These are phyloP conservation scores for Saturnispora serradocipensis DNA, from an alignment of 805 yeast species.

Conservation along the genomic window DNA sequence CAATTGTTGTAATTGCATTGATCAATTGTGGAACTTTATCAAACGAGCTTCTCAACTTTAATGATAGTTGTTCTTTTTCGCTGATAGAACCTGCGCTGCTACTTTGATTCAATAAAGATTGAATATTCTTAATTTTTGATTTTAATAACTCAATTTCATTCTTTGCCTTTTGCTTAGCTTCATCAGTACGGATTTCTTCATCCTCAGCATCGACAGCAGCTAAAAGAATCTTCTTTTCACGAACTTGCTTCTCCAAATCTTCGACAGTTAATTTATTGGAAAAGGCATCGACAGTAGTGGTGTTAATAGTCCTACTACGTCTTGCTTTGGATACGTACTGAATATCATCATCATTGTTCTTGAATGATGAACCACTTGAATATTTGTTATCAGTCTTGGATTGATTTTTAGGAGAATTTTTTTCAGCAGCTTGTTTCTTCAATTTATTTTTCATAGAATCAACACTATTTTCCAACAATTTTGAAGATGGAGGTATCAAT, in stretches of 20 bases:
- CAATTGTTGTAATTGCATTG: conserved; percentile 51
- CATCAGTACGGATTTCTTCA: conserved; percentile 30
- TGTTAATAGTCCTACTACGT: conserved; percentile 27
- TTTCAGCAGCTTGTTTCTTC: conserved; percentile 28
- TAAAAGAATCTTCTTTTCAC: conserved; percentile 61
- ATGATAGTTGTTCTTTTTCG: conserved; percentile 42
- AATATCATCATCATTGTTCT: conserved; percentile 63
- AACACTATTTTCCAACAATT: conserved; percentile 62
- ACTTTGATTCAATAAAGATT: conserved; percentile 29
- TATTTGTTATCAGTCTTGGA: background rate
- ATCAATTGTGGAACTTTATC: conserved; percentile 68
- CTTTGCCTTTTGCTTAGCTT: conserved; percentile 29
- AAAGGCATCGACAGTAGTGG: conserved; percentile 14
- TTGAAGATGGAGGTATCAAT: conserved; percentile 77
- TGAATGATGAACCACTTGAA: conserved; percentile 47
- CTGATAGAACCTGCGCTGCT: conserved; percentile 28
- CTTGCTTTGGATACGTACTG: conserved; percentile 54
- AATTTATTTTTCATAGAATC: conserved; percentile 61
- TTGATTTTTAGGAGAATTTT: conserved; percentile 16
- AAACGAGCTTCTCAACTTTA: conserved; percentile 52
- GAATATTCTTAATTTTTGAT: conserved; percentile 42
- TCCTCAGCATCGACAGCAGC: conserved; percentile 67
- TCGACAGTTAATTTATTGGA: conserved; percentile 36
- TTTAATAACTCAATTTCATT: conserved; percentile 60
- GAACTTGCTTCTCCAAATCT: conserved; percentile 53